These are phyloP conservation scores for Ziziphus jujuba DNA, from an alignment of 306 rosid genomes.

Conservation along the genomic window DNA sequence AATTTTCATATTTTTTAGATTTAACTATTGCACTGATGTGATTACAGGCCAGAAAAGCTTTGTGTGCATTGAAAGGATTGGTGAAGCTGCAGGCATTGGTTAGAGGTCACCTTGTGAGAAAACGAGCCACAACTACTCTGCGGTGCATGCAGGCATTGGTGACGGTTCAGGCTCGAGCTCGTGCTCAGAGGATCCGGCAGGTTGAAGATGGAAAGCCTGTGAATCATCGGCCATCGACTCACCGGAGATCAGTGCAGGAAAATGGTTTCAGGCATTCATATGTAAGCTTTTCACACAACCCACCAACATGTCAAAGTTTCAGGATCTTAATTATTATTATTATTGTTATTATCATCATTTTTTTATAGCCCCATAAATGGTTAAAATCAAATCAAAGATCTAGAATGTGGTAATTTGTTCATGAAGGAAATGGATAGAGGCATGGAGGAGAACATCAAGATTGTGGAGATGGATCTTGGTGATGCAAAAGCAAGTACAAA, in stretches of 20 bases:
- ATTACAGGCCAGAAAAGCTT: conserved; percentile 82
- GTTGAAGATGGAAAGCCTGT: conserved; percentile 42
- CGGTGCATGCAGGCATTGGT: conserved; percentile 93
- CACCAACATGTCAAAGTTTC: conserved; percentile 2
- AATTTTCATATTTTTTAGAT: neutral
- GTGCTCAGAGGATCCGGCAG: conserved; percentile 66
- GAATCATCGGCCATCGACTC: conserved; percentile 43
- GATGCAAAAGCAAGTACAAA: conserved; percentile 42
- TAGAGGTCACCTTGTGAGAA: conserved; percentile 90
- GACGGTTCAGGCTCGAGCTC: conserved; percentile 88
- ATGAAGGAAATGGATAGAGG: conserved; percentile 61
- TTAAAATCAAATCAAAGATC: neutral
- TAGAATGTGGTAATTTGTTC: conserved; percentile 21
- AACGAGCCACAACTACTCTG: conserved; percentile 71
- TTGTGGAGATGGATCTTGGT: conserved; percentile 85
- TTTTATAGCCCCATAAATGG: neutral
- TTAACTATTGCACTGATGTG: conserved; percentile 8
- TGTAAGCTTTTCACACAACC: conserved; percentile 40
- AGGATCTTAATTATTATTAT: conserved; percentile 2
- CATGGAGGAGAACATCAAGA: conserved; percentile 82
- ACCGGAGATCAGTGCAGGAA: conserved; percentile 48
- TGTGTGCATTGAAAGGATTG: conserved; percentile 75
- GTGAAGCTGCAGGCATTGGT: conserved; percentile 93
- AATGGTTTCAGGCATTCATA: conserved; percentile 38
- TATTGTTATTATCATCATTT: no score